A percentile compares a stretch with the other conserved stretches of the same genome.
phyloP scores from a whole-genome alignment of 257 asterid genomes.

The Plantago ovata region DNA sequence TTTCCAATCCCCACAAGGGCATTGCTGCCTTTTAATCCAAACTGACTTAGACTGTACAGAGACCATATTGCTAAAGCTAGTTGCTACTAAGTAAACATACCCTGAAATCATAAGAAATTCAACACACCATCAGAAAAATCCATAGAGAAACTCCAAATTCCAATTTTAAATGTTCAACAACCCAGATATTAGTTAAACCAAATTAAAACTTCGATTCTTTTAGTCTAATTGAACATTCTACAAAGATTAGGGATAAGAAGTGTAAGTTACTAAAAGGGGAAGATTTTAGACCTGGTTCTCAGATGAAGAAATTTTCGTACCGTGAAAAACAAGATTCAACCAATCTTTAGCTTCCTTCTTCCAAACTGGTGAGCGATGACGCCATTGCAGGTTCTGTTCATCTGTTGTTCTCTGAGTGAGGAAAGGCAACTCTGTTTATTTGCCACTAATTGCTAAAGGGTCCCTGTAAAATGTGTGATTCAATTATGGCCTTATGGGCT shows the following conservation, averaged over 20 bases:
- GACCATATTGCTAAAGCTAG: slow-evolving; percentile 28
- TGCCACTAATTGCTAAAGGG: not conserved
- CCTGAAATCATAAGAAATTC: slow-evolving; percentile 22
- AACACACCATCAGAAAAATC: slow-evolving; percentile 8
- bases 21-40: slow-evolving; percentile 63
- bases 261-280: not conserved
- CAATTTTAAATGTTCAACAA: not conserved
- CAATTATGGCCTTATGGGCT: too few relatives aligned
- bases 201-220: slow-evolving; percentile 4
- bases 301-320: slow-evolving; percentile 18
- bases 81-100: slow-evolving; percentile 3
- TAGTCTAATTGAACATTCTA: slow-evolving; percentile 2
- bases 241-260: not conserved
- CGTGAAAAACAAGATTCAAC: slow-evolving; percentile 18
- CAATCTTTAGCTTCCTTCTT: slow-evolving; percentile 7
- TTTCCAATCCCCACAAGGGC: slow-evolving; percentile 81
- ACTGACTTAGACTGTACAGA: slow-evolving; percentile 37
- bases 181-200: slow-evolving; percentile 19
- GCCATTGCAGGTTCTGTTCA: not conserved
- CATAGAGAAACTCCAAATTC: not conserved
- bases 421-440: too few relatives aligned
- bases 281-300: not conserved
- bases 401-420: not conserved
- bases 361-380: not conserved
- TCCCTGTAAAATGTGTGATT: not conserved